Conservation (phyloP, 768 basidiomycete genomes). For the Candolleomyces efflorescens region DNA sequence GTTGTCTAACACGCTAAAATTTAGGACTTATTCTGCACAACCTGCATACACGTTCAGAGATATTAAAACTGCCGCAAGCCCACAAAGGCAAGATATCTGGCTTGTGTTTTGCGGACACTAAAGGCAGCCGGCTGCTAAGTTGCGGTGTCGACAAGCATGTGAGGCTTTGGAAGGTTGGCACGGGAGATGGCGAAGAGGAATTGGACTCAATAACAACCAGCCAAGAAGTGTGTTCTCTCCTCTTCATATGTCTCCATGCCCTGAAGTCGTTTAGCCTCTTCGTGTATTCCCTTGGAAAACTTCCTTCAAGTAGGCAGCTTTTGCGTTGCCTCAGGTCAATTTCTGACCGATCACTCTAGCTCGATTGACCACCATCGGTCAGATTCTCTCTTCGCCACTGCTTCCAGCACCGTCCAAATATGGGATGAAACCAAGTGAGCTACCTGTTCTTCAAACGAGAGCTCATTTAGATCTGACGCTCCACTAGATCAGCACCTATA, state of each 20-base stretch:
- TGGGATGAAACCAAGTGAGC: conserved; percentile 97
- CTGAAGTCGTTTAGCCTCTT: conserved; percentile 42
- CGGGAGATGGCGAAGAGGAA: conserved; percentile 27
- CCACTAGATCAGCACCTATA: conserved; percentile 68
- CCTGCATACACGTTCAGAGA: conserved; percentile 51
- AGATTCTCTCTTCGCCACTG: conserved; percentile 90
- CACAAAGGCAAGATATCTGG: conserved; percentile 88
- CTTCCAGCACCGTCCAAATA: conserved; percentile 88
- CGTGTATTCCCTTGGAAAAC: conserved; percentile 81
- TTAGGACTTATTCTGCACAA: conserved; percentile 86
- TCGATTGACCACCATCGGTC: conserved; percentile 92
- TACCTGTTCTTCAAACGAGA: too few species aligned
- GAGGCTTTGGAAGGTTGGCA: conserved; percentile 69
- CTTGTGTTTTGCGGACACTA: conserved; percentile 57
- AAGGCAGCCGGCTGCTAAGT: conserved; percentile 58
- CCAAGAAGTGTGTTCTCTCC: neutral
- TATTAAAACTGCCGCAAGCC: conserved; percentile 58
- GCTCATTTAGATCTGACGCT: too few species aligned
- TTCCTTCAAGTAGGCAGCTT: conserved; percentile 75
- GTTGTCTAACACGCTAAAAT: neutral
- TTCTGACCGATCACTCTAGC: conserved; percentile 34
- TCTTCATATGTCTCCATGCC: neutral
- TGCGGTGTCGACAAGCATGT: conserved; percentile 82
- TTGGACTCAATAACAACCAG: conserved; percentile 10
- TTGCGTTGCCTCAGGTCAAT: neutral